Conservation (phyloP, 2,329 filamentous ascomycete genomes). For the Cyclaneusma minus region DNA sequence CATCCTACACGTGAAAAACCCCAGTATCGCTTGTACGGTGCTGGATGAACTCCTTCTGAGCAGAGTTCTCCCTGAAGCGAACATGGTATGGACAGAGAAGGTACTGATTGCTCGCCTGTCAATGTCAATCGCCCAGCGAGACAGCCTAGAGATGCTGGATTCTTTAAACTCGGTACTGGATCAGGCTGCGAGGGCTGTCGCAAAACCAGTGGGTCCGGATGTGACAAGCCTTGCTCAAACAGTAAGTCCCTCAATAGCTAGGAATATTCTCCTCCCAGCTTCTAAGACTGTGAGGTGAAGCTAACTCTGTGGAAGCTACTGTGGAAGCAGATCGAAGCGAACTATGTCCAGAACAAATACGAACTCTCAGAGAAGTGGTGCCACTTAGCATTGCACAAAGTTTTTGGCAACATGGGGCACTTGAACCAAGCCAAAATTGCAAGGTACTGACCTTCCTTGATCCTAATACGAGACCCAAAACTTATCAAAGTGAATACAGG, state of each 20-base stretch:
- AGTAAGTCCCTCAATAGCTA: constrained; percentile 24
- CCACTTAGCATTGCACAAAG: constrained; percentile 43
- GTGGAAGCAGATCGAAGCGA: constrained; percentile 62
- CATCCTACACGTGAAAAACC: constrained; percentile 41
- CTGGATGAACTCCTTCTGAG: constrained; percentile 48
- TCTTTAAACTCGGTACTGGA: constrained; percentile 27
- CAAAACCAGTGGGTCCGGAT: constrained; percentile 34
- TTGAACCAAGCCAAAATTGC: constrained; percentile 53
- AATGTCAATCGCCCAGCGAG: constrained; percentile 38
- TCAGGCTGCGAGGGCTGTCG: constrained; percentile 27
- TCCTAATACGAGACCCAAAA: constrained; percentile 5
- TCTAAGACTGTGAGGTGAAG: constrained; percentile 7
- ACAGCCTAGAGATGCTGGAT: constrained; percentile 18
- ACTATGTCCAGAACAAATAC: constrained; percentile 35
- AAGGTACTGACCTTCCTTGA: constrained; percentile 31
- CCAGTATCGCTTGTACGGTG: constrained; percentile 28
- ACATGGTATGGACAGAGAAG: constrained; percentile 50
- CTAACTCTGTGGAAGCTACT: constrained; percentile 43
- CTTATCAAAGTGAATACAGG: constrained; percentile 24
- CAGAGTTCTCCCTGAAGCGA: constrained; percentile 34
- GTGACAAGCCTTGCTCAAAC: constrained; percentile 54
- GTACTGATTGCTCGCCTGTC: constrained; percentile 52
- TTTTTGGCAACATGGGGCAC: constrained; percentile 51
- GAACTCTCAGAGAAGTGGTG: constrained; percentile 55
- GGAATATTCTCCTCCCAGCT: neutral